Evolutionary conservation across 1,139 yeast species (phyloP), one percentile per base, ranked within the genome.

Genomic region (Kurtzmaniella quercitrusa): DNA sequence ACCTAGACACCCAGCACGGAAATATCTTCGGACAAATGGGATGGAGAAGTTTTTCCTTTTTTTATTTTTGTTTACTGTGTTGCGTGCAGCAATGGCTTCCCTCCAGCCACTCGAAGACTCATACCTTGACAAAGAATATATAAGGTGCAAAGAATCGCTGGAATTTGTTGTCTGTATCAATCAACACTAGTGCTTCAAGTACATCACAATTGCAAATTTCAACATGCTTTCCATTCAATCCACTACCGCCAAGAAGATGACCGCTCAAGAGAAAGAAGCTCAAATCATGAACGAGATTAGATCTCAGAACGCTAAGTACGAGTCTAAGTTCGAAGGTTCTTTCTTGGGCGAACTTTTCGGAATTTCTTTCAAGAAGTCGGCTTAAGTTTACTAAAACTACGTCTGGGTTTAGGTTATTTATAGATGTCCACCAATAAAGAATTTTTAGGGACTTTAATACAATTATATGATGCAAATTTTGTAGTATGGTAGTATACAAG

Each of bases 211-310:
- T 10, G 4, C 14, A 27, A 27, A 27, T 27, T 19, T 21, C 10
- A 21, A n/a, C 16, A 23, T 25, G 25, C 36, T 23, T 23, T 48
- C 48, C 44, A 53, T 54, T 56, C 45, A 46, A 38, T 36, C 55
- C 36, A 46, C 45, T 42, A 49, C 48, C 44, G 36, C 46, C 39
- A 42, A 51, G 42, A 60, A 56, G 53, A 49, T 63, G 53, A 60
- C 66, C 51, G 74, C 73, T 45, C 64, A 59, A 52, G 76, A 73
- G 58, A 73, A 73, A 61, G 78, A 73, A 63, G 77, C 75, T 50
- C 64, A 62, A 55, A 72, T 73, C 52, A 72, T 73, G 77, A 65
- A 63, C 46, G 77, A 72, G 51, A 72, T 73, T 51, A 69, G 74
- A 65, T 44, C 54, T 42, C 27, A 19, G 21, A 21, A 10, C 25